A percentile compares a stretch with the other conserved stretches of the same genome.
These are phyloP conservation scores for Acacia concinna DNA, from an alignment of 331 rosid genomes.

Conservation along the genomic window DNA sequence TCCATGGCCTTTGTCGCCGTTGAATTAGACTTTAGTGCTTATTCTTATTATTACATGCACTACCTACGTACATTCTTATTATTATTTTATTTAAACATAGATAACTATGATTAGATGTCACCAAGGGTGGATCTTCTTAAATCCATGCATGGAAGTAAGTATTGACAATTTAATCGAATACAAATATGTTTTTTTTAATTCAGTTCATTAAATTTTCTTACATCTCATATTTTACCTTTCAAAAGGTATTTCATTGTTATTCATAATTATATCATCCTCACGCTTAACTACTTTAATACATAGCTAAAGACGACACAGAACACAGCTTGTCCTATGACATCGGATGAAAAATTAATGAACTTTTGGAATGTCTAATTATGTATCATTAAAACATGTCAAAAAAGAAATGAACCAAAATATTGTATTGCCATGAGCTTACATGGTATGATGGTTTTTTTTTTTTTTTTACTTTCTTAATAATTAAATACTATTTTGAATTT, in stretches of 20 bases:
- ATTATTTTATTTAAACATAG: no score
- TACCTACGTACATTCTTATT: no score
- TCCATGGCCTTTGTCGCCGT: background rate
- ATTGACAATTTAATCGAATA: background rate
- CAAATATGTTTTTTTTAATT: no score
- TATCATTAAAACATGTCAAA: background rate
- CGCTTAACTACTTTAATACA: background rate
- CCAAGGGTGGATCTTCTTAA: background rate
- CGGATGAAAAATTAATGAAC: background rate
- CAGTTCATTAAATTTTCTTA: no score
- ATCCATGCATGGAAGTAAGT: background rate
- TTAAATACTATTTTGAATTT: background rate
- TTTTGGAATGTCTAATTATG: background rate
- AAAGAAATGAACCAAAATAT: background rate
- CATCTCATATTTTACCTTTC: background rate
- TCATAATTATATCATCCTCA: background rate
- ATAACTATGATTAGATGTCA: background rate
- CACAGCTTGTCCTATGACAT: background rate
- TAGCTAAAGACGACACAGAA: background rate
- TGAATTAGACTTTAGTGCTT: background rate
- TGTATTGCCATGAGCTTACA: background rate
- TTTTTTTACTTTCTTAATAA: no score
- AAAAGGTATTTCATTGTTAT: background rate
- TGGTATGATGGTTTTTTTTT: background rate
- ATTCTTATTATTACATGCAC: background rate